Conservation (phyloP, 805 yeast species). For the Sugiyamaella floridensis region DNA sequence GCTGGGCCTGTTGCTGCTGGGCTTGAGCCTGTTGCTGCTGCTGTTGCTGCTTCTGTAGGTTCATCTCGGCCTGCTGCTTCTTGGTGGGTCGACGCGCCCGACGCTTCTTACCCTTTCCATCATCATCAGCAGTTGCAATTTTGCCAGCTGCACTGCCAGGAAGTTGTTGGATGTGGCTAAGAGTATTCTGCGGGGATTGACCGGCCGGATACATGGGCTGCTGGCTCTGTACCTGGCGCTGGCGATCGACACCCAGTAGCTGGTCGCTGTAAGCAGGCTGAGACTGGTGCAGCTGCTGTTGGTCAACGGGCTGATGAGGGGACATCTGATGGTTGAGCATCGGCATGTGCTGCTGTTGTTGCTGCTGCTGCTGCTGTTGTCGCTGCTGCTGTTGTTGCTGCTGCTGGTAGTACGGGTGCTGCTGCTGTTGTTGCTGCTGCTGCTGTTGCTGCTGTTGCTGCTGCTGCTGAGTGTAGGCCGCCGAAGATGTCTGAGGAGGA, state of each 20-base stretch:
- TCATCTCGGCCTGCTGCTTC: slow-evolving; percentile 15
- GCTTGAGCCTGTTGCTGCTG: neutral
- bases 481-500: slow-evolving; percentile 11
- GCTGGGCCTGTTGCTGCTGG: slow-evolving; percentile 5
- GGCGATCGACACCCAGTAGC: neutral
- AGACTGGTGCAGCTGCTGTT: slow-evolving; percentile 7
- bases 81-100: slow-evolving; percentile 9
- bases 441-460: slow-evolving; percentile 8
- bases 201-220: neutral
- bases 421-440: slow-evolving; percentile 7
- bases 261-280: slow-evolving; percentile 4
- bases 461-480: slow-evolving; percentile 4
- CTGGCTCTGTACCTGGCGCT: neutral
- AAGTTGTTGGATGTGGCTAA: neutral
- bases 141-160: neutral
- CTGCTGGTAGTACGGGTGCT: slow-evolving; percentile 8
- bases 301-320: slow-evolving; percentile 4
- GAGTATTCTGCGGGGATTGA: neutral
- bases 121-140: neutral
- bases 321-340: slow-evolving; percentile 3
- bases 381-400: slow-evolving; percentile 14
- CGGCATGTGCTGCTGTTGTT: slow-evolving; percentile 3
- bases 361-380: slow-evolving; percentile 9
- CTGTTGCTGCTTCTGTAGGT: slow-evolving; percentile 5
- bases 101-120: slow-evolving; percentile 3